These are phyloP conservation scores for Vanderwaltozyma polyspora DNA, from an alignment of 805 yeast genomes.

Conservation along the genomic window DNA sequence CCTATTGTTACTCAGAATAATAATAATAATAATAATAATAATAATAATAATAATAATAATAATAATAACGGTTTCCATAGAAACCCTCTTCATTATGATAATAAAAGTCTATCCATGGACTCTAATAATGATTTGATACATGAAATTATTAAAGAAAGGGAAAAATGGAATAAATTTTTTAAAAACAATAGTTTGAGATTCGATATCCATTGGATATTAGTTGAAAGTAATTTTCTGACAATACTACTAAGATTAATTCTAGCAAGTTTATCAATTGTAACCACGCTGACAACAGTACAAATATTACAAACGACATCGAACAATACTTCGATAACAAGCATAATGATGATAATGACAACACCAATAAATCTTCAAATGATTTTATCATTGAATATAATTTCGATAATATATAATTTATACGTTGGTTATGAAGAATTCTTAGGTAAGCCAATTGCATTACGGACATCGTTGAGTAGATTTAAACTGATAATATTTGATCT, in stretches of 20 bases:
- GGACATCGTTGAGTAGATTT: conserved; percentile 76
- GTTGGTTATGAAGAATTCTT: conserved; percentile 90
- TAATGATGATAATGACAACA: neutral
- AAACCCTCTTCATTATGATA: neutral
- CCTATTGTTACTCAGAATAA: no score
- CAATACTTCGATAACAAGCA: neutral
- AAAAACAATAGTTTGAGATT: no score
- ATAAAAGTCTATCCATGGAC: neutral
- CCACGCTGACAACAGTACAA: neutral
- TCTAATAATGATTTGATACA: conserved; percentile 9
- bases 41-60: neutral
- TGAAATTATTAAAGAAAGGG: conserved; percentile 19
- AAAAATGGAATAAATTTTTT: conserved; percentile 13
- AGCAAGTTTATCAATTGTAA: no score
- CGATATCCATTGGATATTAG: no score
- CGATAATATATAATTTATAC: conserved; percentile 2
- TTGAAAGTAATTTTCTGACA: neutral
- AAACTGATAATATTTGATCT: conserved; percentile 72
- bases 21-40: neutral
- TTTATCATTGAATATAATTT: neutral
- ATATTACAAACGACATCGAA: neutral
- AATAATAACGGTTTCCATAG: neutral
- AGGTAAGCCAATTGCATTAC: conserved; percentile 71
- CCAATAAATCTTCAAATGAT: neutral
- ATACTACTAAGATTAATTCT: neutral